Conservation (phyloP, 805 yeast species). For the Teunomyces cretensis region DNA sequence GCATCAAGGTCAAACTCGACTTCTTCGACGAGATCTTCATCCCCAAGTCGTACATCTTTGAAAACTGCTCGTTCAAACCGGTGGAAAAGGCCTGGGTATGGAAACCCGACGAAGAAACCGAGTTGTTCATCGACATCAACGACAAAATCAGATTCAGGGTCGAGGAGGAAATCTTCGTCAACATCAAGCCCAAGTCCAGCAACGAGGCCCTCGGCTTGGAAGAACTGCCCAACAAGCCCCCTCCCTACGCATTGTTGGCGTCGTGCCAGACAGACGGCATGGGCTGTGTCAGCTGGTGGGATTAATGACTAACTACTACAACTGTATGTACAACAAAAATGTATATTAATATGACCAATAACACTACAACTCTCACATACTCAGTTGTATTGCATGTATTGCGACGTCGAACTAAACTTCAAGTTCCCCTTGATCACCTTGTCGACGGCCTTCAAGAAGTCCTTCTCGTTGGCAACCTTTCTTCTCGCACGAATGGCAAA, state of each 20-base stretch:
- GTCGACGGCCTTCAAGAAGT: slow-evolving; percentile 95
- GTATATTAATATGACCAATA: slow-evolving; percentile 2
- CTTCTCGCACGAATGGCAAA: slow-evolving; percentile 98
- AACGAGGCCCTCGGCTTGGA: slow-evolving; percentile 45
- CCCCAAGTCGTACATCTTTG: slow-evolving; percentile 81
- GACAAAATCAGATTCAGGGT: slow-evolving; percentile 90
- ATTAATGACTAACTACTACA: slow-evolving; percentile 17
- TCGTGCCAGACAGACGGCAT: slow-evolving; percentile 95
- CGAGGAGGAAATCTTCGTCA: slow-evolving; percentile 83
- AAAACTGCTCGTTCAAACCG: slow-evolving; percentile 62
- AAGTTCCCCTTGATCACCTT: slow-evolving; percentile 98
- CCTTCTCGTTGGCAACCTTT: slow-evolving; percentile 97
- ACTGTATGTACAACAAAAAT: background rate
- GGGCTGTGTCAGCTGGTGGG: slow-evolving; percentile 99
- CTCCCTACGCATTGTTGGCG: slow-evolving; percentile 83
- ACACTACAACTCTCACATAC: too few species aligned
- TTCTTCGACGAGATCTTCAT: slow-evolving; percentile 91
- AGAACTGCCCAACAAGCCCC: slow-evolving; percentile 44
- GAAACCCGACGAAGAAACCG: slow-evolving; percentile 73
- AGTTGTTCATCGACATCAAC: slow-evolving; percentile 81
- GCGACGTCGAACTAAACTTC: slow-evolving; percentile 95
- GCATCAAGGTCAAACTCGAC: slow-evolving; percentile 79
- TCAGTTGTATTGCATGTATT: slow-evolving; percentile 97
- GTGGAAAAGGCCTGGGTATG: slow-evolving; percentile 96
- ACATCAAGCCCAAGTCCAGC: slow-evolving; percentile 77